Conservation (phyloP, 192 early-diverging fungal genomes). For the Rhizophagus prolifer region DNA sequence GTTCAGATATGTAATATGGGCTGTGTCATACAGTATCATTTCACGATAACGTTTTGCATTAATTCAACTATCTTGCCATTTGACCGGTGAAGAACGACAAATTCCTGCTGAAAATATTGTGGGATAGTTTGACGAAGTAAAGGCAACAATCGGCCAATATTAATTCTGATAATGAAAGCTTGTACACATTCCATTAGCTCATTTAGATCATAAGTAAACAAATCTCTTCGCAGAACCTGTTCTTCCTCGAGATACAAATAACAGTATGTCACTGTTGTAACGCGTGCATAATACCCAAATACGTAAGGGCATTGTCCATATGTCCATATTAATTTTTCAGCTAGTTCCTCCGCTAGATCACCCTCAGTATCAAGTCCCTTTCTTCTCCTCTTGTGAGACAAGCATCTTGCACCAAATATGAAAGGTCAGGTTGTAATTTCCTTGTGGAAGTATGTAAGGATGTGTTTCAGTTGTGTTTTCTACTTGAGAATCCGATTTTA, state of each 20-base stretch:
- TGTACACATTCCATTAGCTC: conserved; percentile 9
- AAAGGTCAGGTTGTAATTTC: conserved; percentile 18
- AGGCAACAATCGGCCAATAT: conserved; percentile 21
- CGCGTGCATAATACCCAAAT: conserved; percentile 22
- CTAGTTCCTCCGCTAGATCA: conserved; percentile 3
- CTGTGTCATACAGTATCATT: neutral
- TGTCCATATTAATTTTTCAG: conserved; percentile 17
- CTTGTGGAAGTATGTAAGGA: conserved; percentile 9
- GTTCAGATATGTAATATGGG: neutral
- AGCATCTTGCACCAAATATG: conserved; percentile 18
- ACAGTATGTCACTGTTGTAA: conserved; percentile 14
- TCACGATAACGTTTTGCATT: conserved; percentile 4
- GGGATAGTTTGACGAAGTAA: conserved; percentile 25
- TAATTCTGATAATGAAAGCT: conserved; percentile 22
- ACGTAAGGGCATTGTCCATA: conserved; percentile 25
- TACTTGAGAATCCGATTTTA: neutral
- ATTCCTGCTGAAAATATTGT: neutral
- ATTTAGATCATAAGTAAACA: neutral
- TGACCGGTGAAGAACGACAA: neutral
- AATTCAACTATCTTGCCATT: conserved; percentile 1
- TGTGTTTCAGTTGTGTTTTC: conserved; percentile 2
- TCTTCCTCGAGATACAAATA: conserved; percentile 16
- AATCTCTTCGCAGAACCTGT: conserved; percentile 2
- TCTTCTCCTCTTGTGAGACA: conserved; percentile 28
- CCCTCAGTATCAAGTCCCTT: neutral